Conservation (phyloP, 2,329 filamentous ascomycete species). For the Didymellaceae sp. region DNA sequence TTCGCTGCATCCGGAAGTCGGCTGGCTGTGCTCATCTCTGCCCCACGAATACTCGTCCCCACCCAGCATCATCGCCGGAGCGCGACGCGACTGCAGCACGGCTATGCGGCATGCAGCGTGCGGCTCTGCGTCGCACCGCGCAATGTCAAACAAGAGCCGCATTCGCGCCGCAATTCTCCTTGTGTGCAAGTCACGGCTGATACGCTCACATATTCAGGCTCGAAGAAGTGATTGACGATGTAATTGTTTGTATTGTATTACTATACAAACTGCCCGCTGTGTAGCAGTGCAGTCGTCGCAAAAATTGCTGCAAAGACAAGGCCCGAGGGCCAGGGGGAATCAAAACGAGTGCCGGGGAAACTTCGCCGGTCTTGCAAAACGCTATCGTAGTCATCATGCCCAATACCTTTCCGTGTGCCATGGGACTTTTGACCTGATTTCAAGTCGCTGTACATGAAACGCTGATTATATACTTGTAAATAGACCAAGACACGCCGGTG, state of each 20-base stretch:
- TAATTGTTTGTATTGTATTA: slow-evolving; percentile 13
- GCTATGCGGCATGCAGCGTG: slow-evolving; percentile 18
- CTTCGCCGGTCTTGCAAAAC: slow-evolving; percentile 17
- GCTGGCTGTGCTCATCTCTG: slow-evolving; percentile 7
- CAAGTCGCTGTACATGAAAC: slow-evolving; percentile 18
- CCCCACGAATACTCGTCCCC: slow-evolving; percentile 10
- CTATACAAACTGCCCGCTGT: slow-evolving; percentile 5
- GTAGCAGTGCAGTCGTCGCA: slow-evolving; percentile 10
- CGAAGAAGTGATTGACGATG: not conserved
- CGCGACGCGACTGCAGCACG: slow-evolving; percentile 4
- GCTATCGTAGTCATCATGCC: slow-evolving; percentile 30
- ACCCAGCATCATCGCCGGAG: not conserved
- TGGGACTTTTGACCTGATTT: slow-evolving; percentile 12
- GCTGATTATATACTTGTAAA: slow-evolving; percentile 18
- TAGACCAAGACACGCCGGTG: slow-evolving; percentile 14
- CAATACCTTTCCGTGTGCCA: slow-evolving; percentile 14
- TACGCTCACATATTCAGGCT: too few relatives aligned
- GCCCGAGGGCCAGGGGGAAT: slow-evolving; percentile 17
- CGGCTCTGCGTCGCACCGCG: slow-evolving; percentile 13
- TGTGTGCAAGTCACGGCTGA: too few relatives aligned
- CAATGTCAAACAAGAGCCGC: slow-evolving; percentile 1
- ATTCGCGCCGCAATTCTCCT: too few relatives aligned
- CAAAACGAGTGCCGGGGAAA: slow-evolving; percentile 17
- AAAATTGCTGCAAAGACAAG: slow-evolving; percentile 5
- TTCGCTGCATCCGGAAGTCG: slow-evolving; percentile 13